These are phyloP conservation scores for Cyclotella distinguenda DNA, from an alignment of 108 stramenopile species.

Conservation along the genomic window DNA sequence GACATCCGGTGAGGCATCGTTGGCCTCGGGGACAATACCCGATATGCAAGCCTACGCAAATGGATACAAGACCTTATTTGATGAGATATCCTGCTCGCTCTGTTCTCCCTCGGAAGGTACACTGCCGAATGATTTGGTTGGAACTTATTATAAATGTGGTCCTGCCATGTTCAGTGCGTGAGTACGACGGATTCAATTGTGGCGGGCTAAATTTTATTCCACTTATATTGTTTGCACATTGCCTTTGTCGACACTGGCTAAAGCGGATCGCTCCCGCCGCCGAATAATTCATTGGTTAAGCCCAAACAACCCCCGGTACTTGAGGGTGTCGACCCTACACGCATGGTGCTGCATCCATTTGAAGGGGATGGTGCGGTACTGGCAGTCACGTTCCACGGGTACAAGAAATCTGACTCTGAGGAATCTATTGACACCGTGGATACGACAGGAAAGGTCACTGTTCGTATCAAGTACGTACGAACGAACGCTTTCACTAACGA, in stretches of 20 bases:
- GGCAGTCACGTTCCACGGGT: conserved; percentile 70
- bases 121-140: conserved; percentile 69
- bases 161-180: conserved; percentile 87
- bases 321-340: conserved; percentile 63
- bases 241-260: neutral
- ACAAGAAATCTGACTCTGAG: conserved; percentile 1
- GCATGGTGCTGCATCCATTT: conserved; percentile 83
- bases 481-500: conserved; percentile 81
- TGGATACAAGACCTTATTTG: conserved; percentile 76
- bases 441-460: conserved; percentile 32
- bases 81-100: conserved; percentile 58
- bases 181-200: neutral
- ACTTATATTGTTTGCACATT: neutral
- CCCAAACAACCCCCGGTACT: conserved; percentile 76
- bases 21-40: conserved; percentile 19
- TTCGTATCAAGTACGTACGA: conserved; percentile 72
- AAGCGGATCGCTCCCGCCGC: conserved; percentile 72
- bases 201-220: neutral
- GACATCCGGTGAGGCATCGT: neutral
- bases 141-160: conserved; percentile 76
- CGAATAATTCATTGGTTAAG: conserved; percentile 76
- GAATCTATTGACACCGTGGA: conserved; percentile 9
- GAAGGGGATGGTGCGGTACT: conserved; percentile 82
- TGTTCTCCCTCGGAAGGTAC: conserved; percentile 40
- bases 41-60: conserved; percentile 72